Evolutionary conservation across 257 asterid species (phyloP).

Genomic region (Solanum medicagineum): DNA sequence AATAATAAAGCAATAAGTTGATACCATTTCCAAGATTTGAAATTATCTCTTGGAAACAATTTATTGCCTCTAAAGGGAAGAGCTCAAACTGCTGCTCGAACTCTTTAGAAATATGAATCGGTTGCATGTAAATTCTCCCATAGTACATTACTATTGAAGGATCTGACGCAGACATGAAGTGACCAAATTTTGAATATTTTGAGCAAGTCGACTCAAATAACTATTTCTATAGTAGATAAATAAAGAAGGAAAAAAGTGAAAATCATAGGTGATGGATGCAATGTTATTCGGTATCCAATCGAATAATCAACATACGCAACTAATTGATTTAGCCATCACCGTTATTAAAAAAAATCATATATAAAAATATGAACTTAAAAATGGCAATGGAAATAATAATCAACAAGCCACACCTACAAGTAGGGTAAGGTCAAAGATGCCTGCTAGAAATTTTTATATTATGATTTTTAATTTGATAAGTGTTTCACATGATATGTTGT

Average conservation of each 20-base stretch:
- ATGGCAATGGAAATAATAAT: not conserved
- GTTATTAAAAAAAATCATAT: not conserved
- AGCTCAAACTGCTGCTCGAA: not conserved
- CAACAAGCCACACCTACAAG: not conserved
- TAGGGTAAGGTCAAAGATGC: not conserved
- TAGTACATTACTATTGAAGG: too few relatives aligned
- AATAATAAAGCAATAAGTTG: not conserved
- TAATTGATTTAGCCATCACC: not conserved
- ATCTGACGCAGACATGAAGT: not conserved
- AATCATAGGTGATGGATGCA: not conserved
- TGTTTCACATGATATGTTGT: not conserved
- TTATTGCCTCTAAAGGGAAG: not conserved
- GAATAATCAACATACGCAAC: not conserved
- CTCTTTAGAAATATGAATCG: not conserved
- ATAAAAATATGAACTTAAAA: not conserved
- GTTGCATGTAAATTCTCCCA: accelerated
- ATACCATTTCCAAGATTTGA: not conserved
- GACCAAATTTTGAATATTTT: not conserved
- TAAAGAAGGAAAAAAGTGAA: not conserved
- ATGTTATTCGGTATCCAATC: not conserved
- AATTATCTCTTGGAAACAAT: not conserved
- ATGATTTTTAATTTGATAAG: not conserved
- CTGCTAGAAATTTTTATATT: not conserved
- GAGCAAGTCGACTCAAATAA: not conserved
- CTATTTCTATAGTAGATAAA: not conserved